Evolutionary conservation across 345 rosid species (phyloP).

Genomic region (Iberis pinnata): DNA sequence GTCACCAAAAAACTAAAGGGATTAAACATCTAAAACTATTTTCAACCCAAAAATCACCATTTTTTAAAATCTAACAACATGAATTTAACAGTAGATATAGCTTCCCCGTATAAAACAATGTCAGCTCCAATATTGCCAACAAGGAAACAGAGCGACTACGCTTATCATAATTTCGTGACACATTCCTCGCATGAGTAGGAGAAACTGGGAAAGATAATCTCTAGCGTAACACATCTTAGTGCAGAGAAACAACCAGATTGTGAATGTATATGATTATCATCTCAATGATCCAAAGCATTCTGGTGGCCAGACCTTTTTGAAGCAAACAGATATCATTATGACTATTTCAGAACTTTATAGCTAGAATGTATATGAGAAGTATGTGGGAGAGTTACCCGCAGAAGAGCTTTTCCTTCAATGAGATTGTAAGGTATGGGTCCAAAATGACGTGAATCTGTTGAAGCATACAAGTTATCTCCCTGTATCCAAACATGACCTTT

Average conservation of each 20-base stretch:
- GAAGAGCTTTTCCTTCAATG: slow-evolving; percentile 61
- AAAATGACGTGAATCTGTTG: slow-evolving; percentile 61
- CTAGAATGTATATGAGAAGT: no score
- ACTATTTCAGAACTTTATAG: no score
- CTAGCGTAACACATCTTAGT: background rate
- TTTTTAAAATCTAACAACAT: no score
- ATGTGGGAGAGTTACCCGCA: slow-evolving; percentile 57
- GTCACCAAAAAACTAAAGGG: no score
- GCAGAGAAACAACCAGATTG: slow-evolving; percentile 8
- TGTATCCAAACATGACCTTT: slow-evolving; percentile 90
- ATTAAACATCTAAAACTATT: no score
- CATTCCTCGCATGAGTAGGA: background rate
- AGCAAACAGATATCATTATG: background rate
- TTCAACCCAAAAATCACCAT: no score
- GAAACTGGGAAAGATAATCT: background rate
- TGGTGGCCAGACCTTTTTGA: slow-evolving; percentile 63
- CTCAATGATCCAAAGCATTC: slow-evolving; percentile 46
- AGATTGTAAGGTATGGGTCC: slow-evolving; percentile 81
- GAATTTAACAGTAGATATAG: no score
- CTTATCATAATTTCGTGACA: slow-evolving; percentile 1
- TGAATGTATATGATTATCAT: slow-evolving; percentile 9
- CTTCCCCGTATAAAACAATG: no score
- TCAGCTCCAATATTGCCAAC: background rate
- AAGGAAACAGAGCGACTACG: background rate
- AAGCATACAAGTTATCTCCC: slow-evolving; percentile 74